Evolutionary conservation across 2,329 filamentous ascomycete genomes (phyloP).

Genomic region (Curvularia sp.): DNA sequence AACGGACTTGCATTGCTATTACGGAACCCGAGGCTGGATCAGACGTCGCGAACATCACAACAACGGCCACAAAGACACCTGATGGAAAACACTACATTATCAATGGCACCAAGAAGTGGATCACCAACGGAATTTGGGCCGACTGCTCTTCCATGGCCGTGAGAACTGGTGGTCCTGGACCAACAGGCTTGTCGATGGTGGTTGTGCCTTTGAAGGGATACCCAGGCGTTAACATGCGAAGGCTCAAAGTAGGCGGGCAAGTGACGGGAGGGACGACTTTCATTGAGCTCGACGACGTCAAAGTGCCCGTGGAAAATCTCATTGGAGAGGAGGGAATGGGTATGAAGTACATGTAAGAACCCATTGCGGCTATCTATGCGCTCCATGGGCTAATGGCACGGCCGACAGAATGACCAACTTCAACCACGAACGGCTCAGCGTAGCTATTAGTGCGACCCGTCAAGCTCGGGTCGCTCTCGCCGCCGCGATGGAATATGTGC

Average conservation of each 20-base stretch:
- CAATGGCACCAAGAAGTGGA: constrained; percentile 81
- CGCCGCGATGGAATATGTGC: constrained; percentile 67
- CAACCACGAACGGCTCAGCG: constrained; percentile 76
- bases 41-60: constrained; percentile 76
- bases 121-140: constrained; percentile 67
- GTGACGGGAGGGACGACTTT: constrained; percentile 73
- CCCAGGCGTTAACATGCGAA: constrained; percentile 71
- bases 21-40: constrained; percentile 78
- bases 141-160: constrained; percentile 76
- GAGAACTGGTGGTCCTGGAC: constrained; percentile 71
- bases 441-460: constrained; percentile 69
- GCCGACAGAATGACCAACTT: constrained; percentile 70
- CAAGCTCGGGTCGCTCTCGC: constrained; percentile 67
- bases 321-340: constrained; percentile 74
- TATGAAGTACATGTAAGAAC: constrained; percentile 68
- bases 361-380: background rate
- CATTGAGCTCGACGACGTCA: constrained; percentile 78
- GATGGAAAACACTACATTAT: constrained; percentile 74
- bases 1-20: constrained; percentile 76
- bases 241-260: constrained; percentile 71
- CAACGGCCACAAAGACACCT: constrained; percentile 67
- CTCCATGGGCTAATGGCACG: background rate
- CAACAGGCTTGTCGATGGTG: constrained; percentile 69
- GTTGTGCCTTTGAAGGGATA: constrained; percentile 73
- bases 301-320: constrained; percentile 73